Base-by-base conservation (phyloP, 1,284 basidiomycete genomes). In the Ustilago loliicola region DNA sequence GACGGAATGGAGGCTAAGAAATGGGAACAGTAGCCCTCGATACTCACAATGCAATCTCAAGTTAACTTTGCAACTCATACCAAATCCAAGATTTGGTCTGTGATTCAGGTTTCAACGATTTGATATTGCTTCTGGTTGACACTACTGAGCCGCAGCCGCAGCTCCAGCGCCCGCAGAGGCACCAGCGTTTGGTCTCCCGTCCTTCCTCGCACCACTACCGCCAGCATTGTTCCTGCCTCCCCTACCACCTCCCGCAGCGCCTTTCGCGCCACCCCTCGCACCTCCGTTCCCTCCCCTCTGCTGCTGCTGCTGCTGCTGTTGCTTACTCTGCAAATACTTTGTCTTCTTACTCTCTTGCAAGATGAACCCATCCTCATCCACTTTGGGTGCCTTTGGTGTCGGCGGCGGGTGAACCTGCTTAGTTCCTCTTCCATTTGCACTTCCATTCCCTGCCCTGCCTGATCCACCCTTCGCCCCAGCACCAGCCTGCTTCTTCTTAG, bases 1-100 rank as follows among this genome's bases (percentile, higher is more conserved):
- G 66, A 81, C 5, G 84, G 84, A 9, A 84, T 86, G 83, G 82
- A 79, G 65, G 79, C 82, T 7, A 76, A 78, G 25, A 69, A 72
- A 32, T 86, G 77, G 69, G 74, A 76, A 38, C 27, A 29, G 48
- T 29, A 27, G 17, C 10, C 27, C 3, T n/a, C n/a, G n/a, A n/a
- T n/a, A n/a, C 34, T 21, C n/a, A 10, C 27, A 11, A 17, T 23
- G n/a, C 45, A 27, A 50, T 50, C 23, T 29, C 48, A 50, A 50
- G 13, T 17, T 19, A 19, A 17, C 17, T 45, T 7, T 7, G n/a
- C 40, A 45, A 15, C 11, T 19, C 17, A 58, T 51, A 45, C 48
- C 34, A 10, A 36, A 36, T 15, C 6, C 38, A 17, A 4, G 38
- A 15, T 15, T 7, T 45, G n/a, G 42, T 45, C 3, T n/a, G 42